Evolutionary conservation across 129 eudicot species (phyloP), one percentile per base, ranked within the genome.

Genomic region (Solidago caesia): DNA sequence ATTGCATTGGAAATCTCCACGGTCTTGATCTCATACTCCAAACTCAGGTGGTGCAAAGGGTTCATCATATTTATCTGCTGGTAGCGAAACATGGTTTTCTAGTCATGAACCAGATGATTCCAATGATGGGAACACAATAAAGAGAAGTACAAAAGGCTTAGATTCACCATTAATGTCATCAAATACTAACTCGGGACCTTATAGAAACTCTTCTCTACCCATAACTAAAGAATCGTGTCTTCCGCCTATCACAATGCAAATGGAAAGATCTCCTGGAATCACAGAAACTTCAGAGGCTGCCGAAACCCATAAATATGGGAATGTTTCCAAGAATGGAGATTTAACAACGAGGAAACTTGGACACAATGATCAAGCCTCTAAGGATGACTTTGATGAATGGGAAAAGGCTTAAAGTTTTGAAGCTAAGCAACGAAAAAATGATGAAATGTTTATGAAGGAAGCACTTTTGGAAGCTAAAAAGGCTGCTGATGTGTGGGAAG

Each of bases 401-500:
- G 92, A 90, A 83, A 92, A 88, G 67, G 95, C 92, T 8, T 86
- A 80, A 66, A 78, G 44, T 58, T 72, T 81, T 58, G 89, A 89
- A 84, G 73, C 82, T 42, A 85, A 86, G 81, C 96, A 83, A 77
- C 78, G 82, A 67, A 86, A 86, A 82, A 79, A 62, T 16, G 98
- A 90, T 74, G 96, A 93, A 75, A 80, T 74, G 75, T 94, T 90
- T 75, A 94, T 94, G 97, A 94, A 81, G 87, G 97, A 93, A 82
- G 98, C 98, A 66, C 45, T 93, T 25, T 39, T 82, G 81, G 98
- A 93, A 78, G 97, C 98, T 33, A 84, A 80, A 74, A 90, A 85
- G 63, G 98, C 92, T 86, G 92, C 96, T 80, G 96, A 90, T 72
- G 71, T 77, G 15, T 93, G 88, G 89, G 98, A 93, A 71, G 97